These are phyloP conservation scores for Populus hybrid DNA, from an alignment of 441 rosid genomes.

Conservation along the genomic window DNA sequence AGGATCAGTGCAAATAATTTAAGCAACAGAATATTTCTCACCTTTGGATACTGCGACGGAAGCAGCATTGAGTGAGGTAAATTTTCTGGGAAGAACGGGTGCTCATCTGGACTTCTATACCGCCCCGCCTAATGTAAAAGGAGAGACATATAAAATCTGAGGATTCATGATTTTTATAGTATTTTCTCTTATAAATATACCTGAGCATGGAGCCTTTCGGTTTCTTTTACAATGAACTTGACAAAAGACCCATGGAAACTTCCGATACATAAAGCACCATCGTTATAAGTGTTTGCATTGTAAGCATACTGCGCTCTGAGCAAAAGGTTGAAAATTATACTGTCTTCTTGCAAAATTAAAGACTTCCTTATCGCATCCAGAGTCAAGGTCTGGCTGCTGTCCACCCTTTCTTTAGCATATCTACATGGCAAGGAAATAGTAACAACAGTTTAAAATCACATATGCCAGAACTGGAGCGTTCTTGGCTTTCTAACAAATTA, in stretches of 20 bases:
- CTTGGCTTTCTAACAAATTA: no score
- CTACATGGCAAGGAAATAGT: neutral
- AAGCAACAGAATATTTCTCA: conserved; percentile 1
- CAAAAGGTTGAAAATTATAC: conserved; percentile 61
- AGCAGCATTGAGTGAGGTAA: conserved; percentile 58
- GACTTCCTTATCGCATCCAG: conserved; percentile 55
- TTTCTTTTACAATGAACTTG: conserved; percentile 64
- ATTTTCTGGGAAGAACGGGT: conserved; percentile 60
- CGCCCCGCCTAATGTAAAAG: conserved; percentile 54
- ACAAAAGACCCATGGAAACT: conserved; percentile 69
- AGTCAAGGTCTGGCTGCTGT: conserved; percentile 54
- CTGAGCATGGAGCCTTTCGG: conserved; percentile 73
- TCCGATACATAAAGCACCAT: conserved; percentile 53
- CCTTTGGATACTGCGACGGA: conserved; percentile 67
- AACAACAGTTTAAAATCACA: neutral
- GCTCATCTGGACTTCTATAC: conserved; percentile 74
- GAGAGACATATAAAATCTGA: neutral
- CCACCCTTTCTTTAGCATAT: conserved; percentile 41
- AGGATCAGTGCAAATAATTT: no score
- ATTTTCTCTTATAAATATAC: conserved; percentile 22
- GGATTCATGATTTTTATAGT: neutral
- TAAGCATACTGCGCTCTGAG: conserved; percentile 67
- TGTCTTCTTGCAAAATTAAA: conserved; percentile 65
- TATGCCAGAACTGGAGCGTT: no score
- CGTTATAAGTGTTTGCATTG: conserved; percentile 65